Evolutionary conservation across 179 eudicot species (phyloP).

Genomic region (Carnegiea gigantea): DNA sequence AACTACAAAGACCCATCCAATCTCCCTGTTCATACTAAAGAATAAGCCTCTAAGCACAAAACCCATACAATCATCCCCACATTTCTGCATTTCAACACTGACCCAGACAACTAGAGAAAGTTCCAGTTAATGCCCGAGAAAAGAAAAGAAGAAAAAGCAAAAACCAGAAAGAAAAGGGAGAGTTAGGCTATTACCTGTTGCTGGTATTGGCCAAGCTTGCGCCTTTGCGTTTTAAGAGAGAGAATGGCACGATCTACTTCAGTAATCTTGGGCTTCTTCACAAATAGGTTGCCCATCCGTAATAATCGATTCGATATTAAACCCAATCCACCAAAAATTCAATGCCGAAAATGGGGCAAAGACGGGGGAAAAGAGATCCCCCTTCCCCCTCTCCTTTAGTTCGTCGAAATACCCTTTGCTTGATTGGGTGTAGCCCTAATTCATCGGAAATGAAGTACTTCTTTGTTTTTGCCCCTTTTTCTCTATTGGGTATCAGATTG

Average conservation of each 20-base stretch:
- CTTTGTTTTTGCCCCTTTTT: neutral
- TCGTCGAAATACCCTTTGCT: neutral
- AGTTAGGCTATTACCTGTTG: conserved; percentile 51
- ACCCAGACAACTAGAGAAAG: conserved; percentile 21
- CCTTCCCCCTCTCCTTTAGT: neutral
- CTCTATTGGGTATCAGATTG: neutral
- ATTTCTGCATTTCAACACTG: conserved; percentile 11
- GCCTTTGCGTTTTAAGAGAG: conserved; percentile 92
- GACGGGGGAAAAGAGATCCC: neutral
- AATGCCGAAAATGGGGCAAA: neutral
- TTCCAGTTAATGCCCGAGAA: neutral
- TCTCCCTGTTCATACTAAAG: neutral
- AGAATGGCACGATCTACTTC: conserved; percentile 95
- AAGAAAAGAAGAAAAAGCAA: neutral
- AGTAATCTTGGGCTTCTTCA: conserved; percentile 92
- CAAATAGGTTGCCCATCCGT: conserved; percentile 84
- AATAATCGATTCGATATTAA: neutral
- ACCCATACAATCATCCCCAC: conserved; percentile 1
- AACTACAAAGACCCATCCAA: neutral
- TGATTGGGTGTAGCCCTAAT: neutral
- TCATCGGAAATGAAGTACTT: neutral
- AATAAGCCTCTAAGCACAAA: neutral
- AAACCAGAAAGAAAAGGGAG: neutral
- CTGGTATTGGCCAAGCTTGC: conserved; percentile 93
- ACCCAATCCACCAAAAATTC: neutral